Base-by-base conservation (phyloP, 106 monocot species). In the Apostasia shenzhenica region DNA sequence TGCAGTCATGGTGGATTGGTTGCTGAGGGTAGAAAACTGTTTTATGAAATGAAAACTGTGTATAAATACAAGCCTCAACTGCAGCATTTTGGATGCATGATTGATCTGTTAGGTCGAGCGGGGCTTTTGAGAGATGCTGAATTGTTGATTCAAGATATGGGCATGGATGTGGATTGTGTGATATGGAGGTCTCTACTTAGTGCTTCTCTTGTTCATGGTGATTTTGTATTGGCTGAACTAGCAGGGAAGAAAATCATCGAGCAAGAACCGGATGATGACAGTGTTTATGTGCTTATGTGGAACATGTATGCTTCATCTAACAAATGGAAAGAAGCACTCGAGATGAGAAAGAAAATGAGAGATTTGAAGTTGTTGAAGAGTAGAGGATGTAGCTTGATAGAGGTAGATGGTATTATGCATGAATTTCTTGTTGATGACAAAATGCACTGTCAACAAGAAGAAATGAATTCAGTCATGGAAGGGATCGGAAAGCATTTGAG, bases 11-110 rank as follows among this genome's bases (percentile, higher is more conserved):
- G 69, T 39, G 81, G 78, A 44, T 37, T 81, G 51, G 49, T 86
- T 10, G 40, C 76, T 12, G 75, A 79, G 61, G 85, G 85, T 26
- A 68, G 68, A 60, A 8, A 54, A 55, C 71, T 59, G 59, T 81
- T 86, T 45, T 13, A 51, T n/a, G 11, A 41, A 10, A 81, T 81
- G 81, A n/a, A 14, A 41, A 43, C 3, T 12, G 48, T 11, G 2
- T 76, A 72, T 45, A 59, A 61, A 9, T 48, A 76, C 11, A 46
- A 55, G 8, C 80, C 80, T 14, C 53, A 67, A 40, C 47, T 80
- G 13, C 74, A 67, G 52, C 84, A 86, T 40, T 79, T 76, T 57
- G 85, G 85, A 5, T 86, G 85, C 41, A 78, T 86, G 78, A 69
- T 86, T 41, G 79, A 79, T 73, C 72, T 86, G 26, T 59, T 86